Evolutionary conservation across 306 rosid genomes (phyloP).

Genomic region (Prunus armeniaca): DNA sequence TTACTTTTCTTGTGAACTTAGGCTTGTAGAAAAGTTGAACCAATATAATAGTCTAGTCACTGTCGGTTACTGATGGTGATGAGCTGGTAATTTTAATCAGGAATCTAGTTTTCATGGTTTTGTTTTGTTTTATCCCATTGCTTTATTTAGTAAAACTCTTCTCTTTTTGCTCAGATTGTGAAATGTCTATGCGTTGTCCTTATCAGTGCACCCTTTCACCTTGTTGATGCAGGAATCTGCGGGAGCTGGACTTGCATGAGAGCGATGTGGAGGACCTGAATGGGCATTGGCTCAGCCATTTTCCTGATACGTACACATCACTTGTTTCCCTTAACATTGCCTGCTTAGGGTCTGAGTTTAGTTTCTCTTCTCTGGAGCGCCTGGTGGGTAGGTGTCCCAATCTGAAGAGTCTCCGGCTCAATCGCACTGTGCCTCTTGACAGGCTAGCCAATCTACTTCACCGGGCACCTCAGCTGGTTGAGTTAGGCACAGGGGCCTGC

Average conservation of each 20-base stretch:
- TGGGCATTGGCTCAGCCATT: conserved; percentile 94
- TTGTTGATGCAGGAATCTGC: conserved; percentile 66
- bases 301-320: conserved; percentile 83
- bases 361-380: conserved; percentile 76
- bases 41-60: background rate
- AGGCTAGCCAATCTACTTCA: conserved; percentile 58
- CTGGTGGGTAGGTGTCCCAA: conserved; percentile 77
- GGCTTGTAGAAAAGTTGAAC: background rate
- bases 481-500: conserved; percentile 80
- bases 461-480: conserved; percentile 70
- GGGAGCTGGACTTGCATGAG: conserved; percentile 84
- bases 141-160: background rate
- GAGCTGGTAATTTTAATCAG: background rate
- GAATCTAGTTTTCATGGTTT: background rate
- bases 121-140: background rate
- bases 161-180: background rate
- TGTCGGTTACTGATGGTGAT: background rate
- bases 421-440: conserved; percentile 78
- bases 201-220: conserved; percentile 1
- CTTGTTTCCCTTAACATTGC: conserved; percentile 86
- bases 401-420: conserved; percentile 77
- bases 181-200: conserved; percentile 10
- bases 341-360: conserved; percentile 78
- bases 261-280: conserved; percentile 83
- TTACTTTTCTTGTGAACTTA: background rate